Percentiles rank a stretch among this genome's conserved stretches.
These are phyloP conservation scores for Phaeosphaeriaceae sp. DNA, from an alignment of 2,329 filamentous ascomycete genomes.

Conservation along the genomic window DNA sequence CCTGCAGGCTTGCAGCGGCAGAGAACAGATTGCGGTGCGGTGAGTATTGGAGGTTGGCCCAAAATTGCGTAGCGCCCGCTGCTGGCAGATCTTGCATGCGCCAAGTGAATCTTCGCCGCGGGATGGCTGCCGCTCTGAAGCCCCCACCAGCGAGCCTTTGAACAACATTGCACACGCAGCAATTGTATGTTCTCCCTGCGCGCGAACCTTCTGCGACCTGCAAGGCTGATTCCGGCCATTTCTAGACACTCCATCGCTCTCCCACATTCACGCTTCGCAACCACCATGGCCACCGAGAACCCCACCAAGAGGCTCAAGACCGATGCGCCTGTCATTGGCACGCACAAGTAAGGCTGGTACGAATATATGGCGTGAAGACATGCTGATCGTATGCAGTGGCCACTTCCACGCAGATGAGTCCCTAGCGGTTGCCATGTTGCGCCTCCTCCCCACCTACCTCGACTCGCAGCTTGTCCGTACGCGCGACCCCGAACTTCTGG, in stretches of 20 bases:
- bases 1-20: conserved; percentile 5
- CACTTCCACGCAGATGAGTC: conserved; percentile 99
- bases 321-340: conserved; percentile 74
- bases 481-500: conserved; percentile 79
- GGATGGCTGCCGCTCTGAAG: conserved; percentile 2
- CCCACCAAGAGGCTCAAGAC: conserved; percentile 84
- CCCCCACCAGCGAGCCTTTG: conserved; percentile 2
- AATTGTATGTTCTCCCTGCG: conserved; percentile 26
- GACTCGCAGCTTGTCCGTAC: conserved; percentile 81
- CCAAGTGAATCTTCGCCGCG: conserved; percentile 21
- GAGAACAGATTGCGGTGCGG: conserved; percentile 30
- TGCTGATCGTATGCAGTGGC: conserved; percentile 60
- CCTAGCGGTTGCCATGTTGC: conserved; percentile 94
- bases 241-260: not conserved
- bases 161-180: conserved; percentile 11
- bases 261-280: conserved; percentile 1
- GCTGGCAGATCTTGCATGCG: conserved; percentile 11
- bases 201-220: conserved; percentile 1
- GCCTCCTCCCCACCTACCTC: conserved; percentile 81
- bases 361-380: not conserved
- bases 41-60: conserved; percentile 15
- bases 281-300: conserved; percentile 43
- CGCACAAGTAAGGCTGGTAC: conserved; percentile 70
- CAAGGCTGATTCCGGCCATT: not conserved
- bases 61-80: conserved; percentile 24